A percentile compares a stretch with the other conserved stretches of the same genome.
These are phyloP conservation scores for Senna tora DNA, from an alignment of 306 rosid genomes.

Conservation along the genomic window DNA sequence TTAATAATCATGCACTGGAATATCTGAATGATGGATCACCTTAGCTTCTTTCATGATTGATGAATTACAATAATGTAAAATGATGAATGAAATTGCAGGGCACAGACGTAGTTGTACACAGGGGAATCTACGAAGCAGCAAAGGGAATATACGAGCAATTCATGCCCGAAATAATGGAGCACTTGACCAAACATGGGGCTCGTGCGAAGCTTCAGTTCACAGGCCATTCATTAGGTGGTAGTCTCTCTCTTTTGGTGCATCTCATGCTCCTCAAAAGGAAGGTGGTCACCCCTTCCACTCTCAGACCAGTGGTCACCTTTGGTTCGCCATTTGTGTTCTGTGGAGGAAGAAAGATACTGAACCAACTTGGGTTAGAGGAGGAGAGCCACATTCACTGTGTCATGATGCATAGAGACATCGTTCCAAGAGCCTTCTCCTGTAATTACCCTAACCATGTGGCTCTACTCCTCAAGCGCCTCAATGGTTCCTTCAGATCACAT, in stretches of 20 bases:
- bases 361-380: constrained; percentile 66
- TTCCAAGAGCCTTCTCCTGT: constrained; percentile 98
- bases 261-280: constrained; percentile 75
- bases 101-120: constrained; percentile 77
- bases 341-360: constrained; percentile 69
- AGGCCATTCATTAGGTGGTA: constrained; percentile 96
- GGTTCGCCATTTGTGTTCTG: constrained; percentile 97
- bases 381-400: constrained; percentile 71
- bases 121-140: constrained; percentile 97
- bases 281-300: constrained; percentile 63
- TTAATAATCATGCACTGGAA: too few relatives aligned
- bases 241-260: constrained; percentile 87
- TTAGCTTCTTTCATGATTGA: too few relatives aligned
- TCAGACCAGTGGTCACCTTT: constrained; percentile 80
- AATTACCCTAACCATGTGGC: constrained; percentile 82
- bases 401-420: constrained; percentile 96
- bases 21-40: too few relatives aligned
- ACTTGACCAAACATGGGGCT: constrained; percentile 64
- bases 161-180: constrained; percentile 81
- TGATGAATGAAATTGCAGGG: constrained; percentile 55
- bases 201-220: constrained; percentile 83
- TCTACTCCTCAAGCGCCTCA: constrained; percentile 71
- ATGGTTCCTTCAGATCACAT: constrained; percentile 69
- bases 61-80: too few relatives aligned
- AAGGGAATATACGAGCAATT: constrained; percentile 86